Evolutionary conservation across 257 asterid genomes (phyloP), one percentile per base, ranked within the genome.

Genomic region (Plantago major): DNA sequence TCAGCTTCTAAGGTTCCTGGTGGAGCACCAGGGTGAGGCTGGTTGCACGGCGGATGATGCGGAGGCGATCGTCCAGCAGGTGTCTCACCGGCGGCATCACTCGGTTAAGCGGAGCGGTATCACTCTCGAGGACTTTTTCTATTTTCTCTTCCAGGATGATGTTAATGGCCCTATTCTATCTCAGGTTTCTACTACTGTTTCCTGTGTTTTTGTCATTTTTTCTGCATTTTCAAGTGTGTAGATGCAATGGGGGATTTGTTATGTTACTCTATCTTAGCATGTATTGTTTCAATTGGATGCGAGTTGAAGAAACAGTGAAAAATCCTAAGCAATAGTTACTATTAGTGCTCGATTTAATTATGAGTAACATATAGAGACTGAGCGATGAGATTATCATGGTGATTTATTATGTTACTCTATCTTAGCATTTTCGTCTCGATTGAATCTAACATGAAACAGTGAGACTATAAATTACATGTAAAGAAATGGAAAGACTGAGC

Each of bases 81-180:
- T 89, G 17, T 72, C 76, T 62, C 73, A 65, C 15, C 73, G 76
- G n/a, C 81, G 88, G 58, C 88, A 80, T 69, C 84, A 79, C 66
- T 49, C 80, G 65, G 67, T 71, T 46, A 67, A 59, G 73, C 82
- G 77, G 69, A 71, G 55, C 48, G 71, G 65, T 28, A 69, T 93
- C 57, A 58, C 55, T 40, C 79, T 93, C 4, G 97, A 89, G 9
- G 99, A 87, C 78, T 93, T 93, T 69, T 87, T 89, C 51, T 71
- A 80, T 74, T 93, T 69, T 66, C 73, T 93, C 0, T 85, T 93
- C 59, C 92, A 78, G 42, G 94, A 85, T 59, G 96, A 89, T 73
- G 92, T 93, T 71, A 93, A 93, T 64, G 95, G 95, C 67, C 92
- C 99, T 42, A 74, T 93, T 47, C 71, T 46, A 48, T 42, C 82